phyloP scores from a whole-genome alignment of 345 rosid genomes.

The Salix udensis region DNA sequence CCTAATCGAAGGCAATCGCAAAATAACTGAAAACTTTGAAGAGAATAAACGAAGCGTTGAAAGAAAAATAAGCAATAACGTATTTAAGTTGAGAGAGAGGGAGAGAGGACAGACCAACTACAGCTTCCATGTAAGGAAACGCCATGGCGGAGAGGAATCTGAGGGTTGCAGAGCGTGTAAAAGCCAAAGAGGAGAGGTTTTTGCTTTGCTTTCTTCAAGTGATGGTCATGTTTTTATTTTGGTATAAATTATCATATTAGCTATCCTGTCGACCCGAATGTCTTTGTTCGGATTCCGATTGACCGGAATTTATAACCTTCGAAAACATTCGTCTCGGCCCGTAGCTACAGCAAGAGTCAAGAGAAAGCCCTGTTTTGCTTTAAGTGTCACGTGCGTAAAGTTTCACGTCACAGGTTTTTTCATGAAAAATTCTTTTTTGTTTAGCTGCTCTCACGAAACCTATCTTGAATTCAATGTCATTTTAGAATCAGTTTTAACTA shows the following conservation, averaged over 20 bases:
- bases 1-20: neutral
- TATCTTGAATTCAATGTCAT: too few species aligned
- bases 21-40: neutral
- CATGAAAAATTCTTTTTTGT: neutral
- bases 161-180: neutral
- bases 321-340: too few species aligned
- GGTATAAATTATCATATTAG: neutral
- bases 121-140: slow-evolving; percentile 90
- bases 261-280: neutral
- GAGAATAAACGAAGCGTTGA: neutral
- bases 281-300: neutral
- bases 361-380: neutral
- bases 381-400: neutral
- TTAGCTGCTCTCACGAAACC: too few species aligned
- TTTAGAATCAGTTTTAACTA: too few species aligned
- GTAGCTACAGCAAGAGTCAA: neutral
- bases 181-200: neutral
- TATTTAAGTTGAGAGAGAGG: neutral
- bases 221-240: neutral
- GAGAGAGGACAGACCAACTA: slow-evolving; percentile 50
- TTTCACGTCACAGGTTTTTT: neutral
- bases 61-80: neutral
- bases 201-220: neutral
- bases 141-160: slow-evolving; percentile 43
- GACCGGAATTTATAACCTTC: neutral